Base-by-base conservation (phyloP, 2,329 filamentous ascomycete genomes). In the Pestalotiopsis fici region DNA sequence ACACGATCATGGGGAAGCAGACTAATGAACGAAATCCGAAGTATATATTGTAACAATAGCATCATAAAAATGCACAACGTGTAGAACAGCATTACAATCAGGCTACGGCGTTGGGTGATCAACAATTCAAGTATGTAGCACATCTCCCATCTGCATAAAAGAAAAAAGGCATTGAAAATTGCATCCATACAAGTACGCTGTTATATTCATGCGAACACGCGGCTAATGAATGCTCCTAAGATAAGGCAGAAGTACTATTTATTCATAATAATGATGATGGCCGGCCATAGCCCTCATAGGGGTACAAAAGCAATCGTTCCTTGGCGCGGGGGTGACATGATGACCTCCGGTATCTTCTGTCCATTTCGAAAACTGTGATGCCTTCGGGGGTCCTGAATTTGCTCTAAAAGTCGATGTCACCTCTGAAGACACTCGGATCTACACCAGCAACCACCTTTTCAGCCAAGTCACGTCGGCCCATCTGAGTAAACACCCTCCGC, bases 401-500 rank as follows among this genome's bases (percentile, higher is more conserved):
- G 7, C 59, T 59, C 74, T 80, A 88, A 74, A 97, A 97, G 68
- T 97, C 95, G 85, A 98, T 96, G 76, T 98, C 94, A 67, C 90
- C 89, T 75, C 94, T 89, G 85, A 99, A 97, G 50, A 90, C 84
- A 76, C 96, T 93, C 28, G 97, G 91, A 81, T 98, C 94, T 83
- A 99, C 95, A 28, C 95, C 95, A 1, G 91, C 89, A 13, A 95
- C 91, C 5, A 98, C 96, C 83, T 90, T 88, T 78, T 98, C 95
- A 3, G 92, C 92, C 76, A 99, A 78, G 80, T 99, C 96, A 66
- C 94, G 85, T 67, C 96, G 84, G 2, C 92, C 92, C 96, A 99
- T 98, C 82, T 97, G 94, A 11, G 91, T 95, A 80, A 99, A 98
- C n/a, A 98, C 96, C 68, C 97, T 86, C 69, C 95, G 85, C 69